Evolutionary conservation across 495 filamentous ascomycete genomes (phyloP).

Genomic region (Tetracladium setigerum): DNA sequence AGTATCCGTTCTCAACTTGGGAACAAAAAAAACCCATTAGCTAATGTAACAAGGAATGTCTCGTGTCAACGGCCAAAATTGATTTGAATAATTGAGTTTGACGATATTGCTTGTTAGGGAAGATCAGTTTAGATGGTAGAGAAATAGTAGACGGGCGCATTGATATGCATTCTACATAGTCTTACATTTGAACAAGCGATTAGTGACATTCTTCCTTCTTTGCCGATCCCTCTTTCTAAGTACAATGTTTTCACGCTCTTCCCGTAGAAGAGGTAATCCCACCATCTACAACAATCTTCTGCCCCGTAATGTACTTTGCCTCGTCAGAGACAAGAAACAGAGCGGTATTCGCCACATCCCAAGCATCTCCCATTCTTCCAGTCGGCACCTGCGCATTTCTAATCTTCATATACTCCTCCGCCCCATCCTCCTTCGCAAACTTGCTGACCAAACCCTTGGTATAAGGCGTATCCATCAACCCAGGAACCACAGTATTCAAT

Average conservation of each 20-base stretch:
- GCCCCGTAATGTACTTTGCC: conserved; percentile 44
- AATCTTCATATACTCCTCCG: conserved; percentile 25
- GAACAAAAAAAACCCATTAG: no score
- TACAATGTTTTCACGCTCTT: conserved; percentile 4
- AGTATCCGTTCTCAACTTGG: no score
- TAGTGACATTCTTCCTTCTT: no score
- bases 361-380: conserved; percentile 25
- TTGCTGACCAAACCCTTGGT: conserved; percentile 34
- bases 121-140: no score
- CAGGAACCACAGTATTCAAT: conserved; percentile 47
- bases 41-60: no score
- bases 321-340: conserved; percentile 44
- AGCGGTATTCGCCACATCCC: conserved; percentile 45
- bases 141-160: no score
- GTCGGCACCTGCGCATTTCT: conserved; percentile 25
- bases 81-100: no score
- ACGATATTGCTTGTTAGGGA: no score
- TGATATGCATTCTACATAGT: no score
- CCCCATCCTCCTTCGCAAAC: conserved; percentile 30
- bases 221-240: no score
- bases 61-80: no score
- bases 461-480: conserved; percentile 38
- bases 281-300: conserved; percentile 49
- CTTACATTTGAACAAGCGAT: no score
- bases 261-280: conserved; percentile 26